Evolutionary conservation across 257 asterid genomes (phyloP).

Genomic region (Phtheirospermum japonicum): DNA sequence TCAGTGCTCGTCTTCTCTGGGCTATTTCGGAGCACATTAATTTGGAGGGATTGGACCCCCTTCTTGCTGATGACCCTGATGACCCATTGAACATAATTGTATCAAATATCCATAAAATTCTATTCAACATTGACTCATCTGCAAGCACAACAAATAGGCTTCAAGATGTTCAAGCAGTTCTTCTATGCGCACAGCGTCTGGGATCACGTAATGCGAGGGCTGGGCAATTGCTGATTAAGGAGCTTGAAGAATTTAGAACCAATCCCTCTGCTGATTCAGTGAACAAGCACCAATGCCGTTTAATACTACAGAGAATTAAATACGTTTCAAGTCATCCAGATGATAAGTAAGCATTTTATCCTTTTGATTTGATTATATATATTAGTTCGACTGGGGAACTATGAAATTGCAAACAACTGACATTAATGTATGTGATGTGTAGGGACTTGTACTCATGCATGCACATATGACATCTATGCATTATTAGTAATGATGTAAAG

Average conservation of each 20-base stretch:
- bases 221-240: conserved; percentile 71
- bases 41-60: conserved; percentile 86
- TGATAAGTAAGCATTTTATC: conserved; percentile 56
- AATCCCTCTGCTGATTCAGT: conserved; percentile 81
- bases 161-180: conserved; percentile 93
- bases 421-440: background rate
- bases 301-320: conserved; percentile 75
- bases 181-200: conserved; percentile 73
- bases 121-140: conserved; percentile 65
- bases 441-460: conserved; percentile 1
- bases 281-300: conserved; percentile 80
- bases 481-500: background rate
- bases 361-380: conserved; percentile 10
- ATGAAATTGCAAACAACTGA: conserved; percentile 1
- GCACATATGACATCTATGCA: background rate
- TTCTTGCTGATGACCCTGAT: conserved; percentile 86
- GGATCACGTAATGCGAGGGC: conserved; percentile 91
- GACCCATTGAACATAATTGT: conserved; percentile 70
- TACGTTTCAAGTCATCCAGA: conserved; percentile 68
- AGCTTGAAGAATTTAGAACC: conserved; percentile 80
- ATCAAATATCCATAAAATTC: conserved; percentile 66
- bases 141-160: conserved; percentile 70
- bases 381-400: background rate
- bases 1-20: conserved; percentile 79
- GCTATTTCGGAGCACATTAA: conserved; percentile 84